Base-by-base conservation (phyloP, 2,329 filamentous ascomycete genomes). In the Trichoderma sp. region DNA sequence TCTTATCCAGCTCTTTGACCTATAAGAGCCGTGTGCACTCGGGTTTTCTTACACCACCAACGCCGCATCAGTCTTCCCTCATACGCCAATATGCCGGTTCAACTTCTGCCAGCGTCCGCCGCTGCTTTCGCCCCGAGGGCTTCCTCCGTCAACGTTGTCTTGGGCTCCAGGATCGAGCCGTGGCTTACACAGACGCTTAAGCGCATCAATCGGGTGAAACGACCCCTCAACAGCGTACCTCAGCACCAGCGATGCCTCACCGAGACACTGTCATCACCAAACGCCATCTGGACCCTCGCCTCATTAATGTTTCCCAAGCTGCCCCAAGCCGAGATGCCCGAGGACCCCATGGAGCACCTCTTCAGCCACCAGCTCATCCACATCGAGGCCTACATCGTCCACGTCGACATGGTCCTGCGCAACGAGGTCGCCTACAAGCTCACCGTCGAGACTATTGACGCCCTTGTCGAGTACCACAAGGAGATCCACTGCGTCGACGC, bases 351-450 rank as follows among this genome's bases (percentile, higher is more conserved):
- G 79, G 95, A 98, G 86, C 94, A 94, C 78, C 87, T 98, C 78
- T 95, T 94, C 90, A 97, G 97, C 89, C 97, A 96, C 85, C 93
- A 97, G 87, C 91, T 98, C 82, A 88, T 98, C 82, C 95, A 98
- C 84, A 88, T 98, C 80, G 95, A 98, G 86, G 97, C 97, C 71
- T 99, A 99, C 84, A 96, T 98, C 80, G 97, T 99, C 77, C 96
- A 98, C 85, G 95, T 99, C 85, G 97, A 99, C 87, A 98, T 98
- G 95, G 96, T 99, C 76, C 91, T 97, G 81, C 93, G 95, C 85
- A 97, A 97, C 84, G 97, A 98, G 87, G 95, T 99, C 82, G 97
- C 95, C 79, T 98, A 95, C 90, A 99, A 99, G 90, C 90, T 99
- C 82, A 98, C 95, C 29, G 91, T 93, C 75, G 97, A 98, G 83